phyloP scores from a whole-genome alignment of 2,329 filamentous ascomycete genomes.

The Calonectria montana region DNA sequence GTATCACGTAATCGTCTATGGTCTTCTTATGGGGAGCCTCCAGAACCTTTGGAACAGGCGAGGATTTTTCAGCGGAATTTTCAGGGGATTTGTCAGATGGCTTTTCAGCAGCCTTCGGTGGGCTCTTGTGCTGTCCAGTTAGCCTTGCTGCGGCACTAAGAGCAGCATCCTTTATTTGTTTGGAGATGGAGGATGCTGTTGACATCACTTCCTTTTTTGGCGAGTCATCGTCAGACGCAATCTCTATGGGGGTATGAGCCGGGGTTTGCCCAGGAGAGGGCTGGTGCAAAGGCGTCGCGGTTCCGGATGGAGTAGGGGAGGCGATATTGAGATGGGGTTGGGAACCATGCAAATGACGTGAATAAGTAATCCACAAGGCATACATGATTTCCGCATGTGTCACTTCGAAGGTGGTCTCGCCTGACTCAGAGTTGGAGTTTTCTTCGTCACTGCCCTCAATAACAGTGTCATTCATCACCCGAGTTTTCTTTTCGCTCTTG shows the following conservation, averaged over 20 bases:
- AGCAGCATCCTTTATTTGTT: slow-evolving; percentile 68
- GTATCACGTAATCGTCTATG: slow-evolving; percentile 89
- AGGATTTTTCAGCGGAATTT: slow-evolving; percentile 47
- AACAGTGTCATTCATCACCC: slow-evolving; percentile 72
- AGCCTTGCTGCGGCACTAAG: slow-evolving; percentile 66
- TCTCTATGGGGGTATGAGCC: slow-evolving; percentile 67
- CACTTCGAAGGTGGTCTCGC: slow-evolving; percentile 59
- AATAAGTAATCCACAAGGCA: slow-evolving; percentile 97
- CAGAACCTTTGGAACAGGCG: slow-evolving; percentile 48
- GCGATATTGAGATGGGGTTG: slow-evolving; percentile 69
- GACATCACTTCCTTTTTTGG: slow-evolving; percentile 54
- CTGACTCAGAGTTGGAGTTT: slow-evolving; percentile 52
- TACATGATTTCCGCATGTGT: slow-evolving; percentile 83
- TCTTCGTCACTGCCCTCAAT: slow-evolving; percentile 70
- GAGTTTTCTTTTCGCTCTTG: slow-evolving; percentile 80
- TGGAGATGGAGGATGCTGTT: slow-evolving; percentile 62
- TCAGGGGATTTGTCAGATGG: slow-evolving; percentile 43
- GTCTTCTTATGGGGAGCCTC: slow-evolving; percentile 74
- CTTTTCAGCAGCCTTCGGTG: slow-evolving; percentile 47
- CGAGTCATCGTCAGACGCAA: slow-evolving; percentile 64
- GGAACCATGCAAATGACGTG: slow-evolving; percentile 86
- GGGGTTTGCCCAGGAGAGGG: slow-evolving; percentile 80
- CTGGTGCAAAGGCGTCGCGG: slow-evolving; percentile 79
- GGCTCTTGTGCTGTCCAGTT: slow-evolving; percentile 53
- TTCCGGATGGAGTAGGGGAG: slow-evolving; percentile 71